Evolutionary conservation across 83 land plant genomes (phyloP).

Genomic region (Diphasiastrum complanatum): DNA sequence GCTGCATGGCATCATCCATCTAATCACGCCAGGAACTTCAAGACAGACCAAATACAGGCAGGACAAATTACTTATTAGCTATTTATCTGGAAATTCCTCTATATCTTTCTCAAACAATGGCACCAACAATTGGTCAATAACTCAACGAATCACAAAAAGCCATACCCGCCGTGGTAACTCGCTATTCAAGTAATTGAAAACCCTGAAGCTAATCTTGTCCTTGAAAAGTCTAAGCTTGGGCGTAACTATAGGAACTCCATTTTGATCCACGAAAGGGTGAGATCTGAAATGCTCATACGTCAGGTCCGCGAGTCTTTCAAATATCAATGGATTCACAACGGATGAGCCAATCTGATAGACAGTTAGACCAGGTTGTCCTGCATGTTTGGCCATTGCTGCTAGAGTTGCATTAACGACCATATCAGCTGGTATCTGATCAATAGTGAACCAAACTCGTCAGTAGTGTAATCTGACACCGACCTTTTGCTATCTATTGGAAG

Average conservation of each 20-base stretch:
- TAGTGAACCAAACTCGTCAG: too few relatives aligned
- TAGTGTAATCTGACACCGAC: too few relatives aligned
- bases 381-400: constrained; percentile 68
- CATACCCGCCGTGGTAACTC: too few relatives aligned
- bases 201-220: constrained; percentile 51
- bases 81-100: too few relatives aligned
- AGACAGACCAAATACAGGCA: too few relatives aligned
- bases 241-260: constrained; percentile 48
- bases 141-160: too few relatives aligned
- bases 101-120: too few relatives aligned
- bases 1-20: too few relatives aligned
- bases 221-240: constrained; percentile 37
- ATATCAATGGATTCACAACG: constrained; percentile 63
- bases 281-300: constrained; percentile 54
- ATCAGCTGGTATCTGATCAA: constrained; percentile 83
- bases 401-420: constrained; percentile 88
- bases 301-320: constrained; percentile 41
- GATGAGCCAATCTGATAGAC: constrained; percentile 84
- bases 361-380: constrained; percentile 35
- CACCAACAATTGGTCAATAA: too few relatives aligned
- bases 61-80: too few relatives aligned
- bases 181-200: constrained; percentile 31
- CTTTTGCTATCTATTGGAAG: too few relatives aligned
- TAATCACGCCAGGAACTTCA: too few relatives aligned
- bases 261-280: constrained; percentile 50